A percentile compares a stretch with the other conserved stretches of the same genome.
Conservation (phyloP, 1,284 basidiomycete genomes). For the Uromyces viciae-fabae region DNA sequence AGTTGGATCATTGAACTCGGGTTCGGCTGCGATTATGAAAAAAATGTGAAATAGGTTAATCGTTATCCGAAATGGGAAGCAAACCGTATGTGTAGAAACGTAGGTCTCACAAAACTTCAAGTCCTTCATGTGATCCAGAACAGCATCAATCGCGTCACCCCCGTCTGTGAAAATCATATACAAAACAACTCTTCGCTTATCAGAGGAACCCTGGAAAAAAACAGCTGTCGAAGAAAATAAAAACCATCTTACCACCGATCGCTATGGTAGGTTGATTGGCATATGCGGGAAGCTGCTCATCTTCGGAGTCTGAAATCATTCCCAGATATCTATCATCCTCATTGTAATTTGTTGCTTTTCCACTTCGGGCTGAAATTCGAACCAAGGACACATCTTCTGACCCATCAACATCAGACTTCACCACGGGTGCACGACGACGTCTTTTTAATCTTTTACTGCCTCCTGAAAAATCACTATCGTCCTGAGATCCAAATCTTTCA, state of each 20-base stretch:
- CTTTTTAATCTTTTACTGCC: neutral
- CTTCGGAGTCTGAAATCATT: slow-evolving; percentile 52
- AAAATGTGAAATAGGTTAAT: neutral
- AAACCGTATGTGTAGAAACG: no score
- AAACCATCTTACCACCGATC: slow-evolving; percentile 32
- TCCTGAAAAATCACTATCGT: slow-evolving; percentile 35
- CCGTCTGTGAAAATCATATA: slow-evolving; percentile 45
- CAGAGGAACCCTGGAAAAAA: neutral
- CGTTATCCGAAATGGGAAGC: neutral
- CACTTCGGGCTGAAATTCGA: slow-evolving; percentile 50
- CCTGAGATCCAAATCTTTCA: slow-evolving; percentile 48
- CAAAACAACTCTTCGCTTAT: neutral
- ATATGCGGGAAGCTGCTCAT: slow-evolving; percentile 53
- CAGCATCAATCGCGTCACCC: slow-evolving; percentile 57
- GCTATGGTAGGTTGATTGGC: slow-evolving; percentile 29
- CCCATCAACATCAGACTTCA: slow-evolving; percentile 25
- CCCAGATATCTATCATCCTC: slow-evolving; percentile 52
- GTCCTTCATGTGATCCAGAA: slow-evolving; percentile 56
- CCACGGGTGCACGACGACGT: slow-evolving; percentile 24
- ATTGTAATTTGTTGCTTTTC: slow-evolving; percentile 53
- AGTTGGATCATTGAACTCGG: slow-evolving; percentile 55
- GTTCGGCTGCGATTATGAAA: slow-evolving; percentile 45
- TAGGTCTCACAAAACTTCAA: slow-evolving; percentile 49
- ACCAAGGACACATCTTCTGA: slow-evolving; percentile 48
- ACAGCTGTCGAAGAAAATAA: neutral